phyloP scores from a whole-genome alignment of 2,329 filamentous ascomycete species.

The Verticillium nonalfalfae region DNA sequence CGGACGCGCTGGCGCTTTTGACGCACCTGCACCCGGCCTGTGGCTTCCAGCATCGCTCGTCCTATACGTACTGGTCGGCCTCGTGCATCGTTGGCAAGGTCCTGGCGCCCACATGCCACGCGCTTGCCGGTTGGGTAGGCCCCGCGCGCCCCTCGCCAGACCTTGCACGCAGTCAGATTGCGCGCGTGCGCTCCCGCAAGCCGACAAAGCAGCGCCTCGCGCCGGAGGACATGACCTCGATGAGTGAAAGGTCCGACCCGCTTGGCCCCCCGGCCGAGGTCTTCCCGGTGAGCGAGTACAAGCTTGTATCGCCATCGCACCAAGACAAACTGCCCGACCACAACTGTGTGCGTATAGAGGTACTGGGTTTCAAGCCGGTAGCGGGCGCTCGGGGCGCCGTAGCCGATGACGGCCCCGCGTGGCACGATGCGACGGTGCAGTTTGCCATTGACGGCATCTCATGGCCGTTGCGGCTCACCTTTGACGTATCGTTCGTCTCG shows the following conservation, averaged over 20 bases:
- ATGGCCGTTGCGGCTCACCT: conserved; percentile 56
- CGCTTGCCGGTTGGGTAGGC: conserved; percentile 69
- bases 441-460: conserved; percentile 59
- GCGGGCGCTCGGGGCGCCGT: conserved; percentile 13
- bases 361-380: conserved; percentile 51
- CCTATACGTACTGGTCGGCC: conserved; percentile 72
- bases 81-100: conserved; percentile 70
- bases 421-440: conserved; percentile 55
- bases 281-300: conserved; percentile 64
- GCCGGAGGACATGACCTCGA: conserved; percentile 55
- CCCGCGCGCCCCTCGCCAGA: conserved; percentile 63
- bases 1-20: conserved; percentile 58
- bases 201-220: conserved; percentile 47
- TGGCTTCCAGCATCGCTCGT: conserved; percentile 69
- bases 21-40: conserved; percentile 62
- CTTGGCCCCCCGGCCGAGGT: conserved; percentile 56
- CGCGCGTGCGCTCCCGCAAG: conserved; percentile 56
- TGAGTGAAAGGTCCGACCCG: conserved; percentile 62
- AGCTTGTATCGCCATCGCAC: conserved; percentile 51
- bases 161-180: conserved; percentile 62
- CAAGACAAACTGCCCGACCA: conserved; percentile 42
- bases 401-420: conserved; percentile 26
- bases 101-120: conserved; percentile 63
- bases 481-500: conserved; percentile 60
- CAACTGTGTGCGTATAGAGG: conserved; percentile 64